Evolutionary conservation across 176 grass and related monocot genomes (phyloP), one percentile per base, ranked within the genome.

Genomic region (Triticum dicoccoides): DNA sequence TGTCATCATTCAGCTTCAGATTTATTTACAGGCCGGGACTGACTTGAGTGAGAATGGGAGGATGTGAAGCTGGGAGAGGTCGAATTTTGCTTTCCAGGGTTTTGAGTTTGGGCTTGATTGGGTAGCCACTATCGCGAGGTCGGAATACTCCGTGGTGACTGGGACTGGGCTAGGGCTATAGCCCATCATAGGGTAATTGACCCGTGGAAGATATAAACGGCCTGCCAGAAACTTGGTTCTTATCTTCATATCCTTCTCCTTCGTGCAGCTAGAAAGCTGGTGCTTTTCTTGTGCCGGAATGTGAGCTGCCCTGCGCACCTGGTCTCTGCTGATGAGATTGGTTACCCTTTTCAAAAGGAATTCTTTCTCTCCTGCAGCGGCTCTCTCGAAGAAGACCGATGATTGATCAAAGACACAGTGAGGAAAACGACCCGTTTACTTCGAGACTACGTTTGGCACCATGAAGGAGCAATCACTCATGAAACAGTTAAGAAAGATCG

Each of bases 151-250:
- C 11, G 41, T 42, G 8, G 39, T 83, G 89, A 74, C 89, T 65
- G 44, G 73, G 74, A 80, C 52, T 13, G 33, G 44, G 13, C 42
- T 38, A n/a, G n/a, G 8, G 2, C 27, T 24, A 56, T 76, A 75
- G 72, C 72, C 42, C 72, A 51, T 5, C 39, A 4, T 64, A 65
- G 52, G 54, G 17, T 18, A 20, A 32, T 21, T 23, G 72, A 87
- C 59, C 80, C 67, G 84, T 67, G 74, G 84, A 83, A 15, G 6
- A 56, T 70, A 61, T 47, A 11, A 78, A 54, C 84, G 38, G 79
- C 30, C 24, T 56, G 71, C 10, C 21, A 42, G 34, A 90, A 86
- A 86, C 47, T 29, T 24, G 33, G 14, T 74, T 66, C 39, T 47
- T 24, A 8, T 71, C 18, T 71, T 20, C 13, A 18, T 5, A 9